phyloP scores from a whole-genome alignment of 257 asterid species.

The Solanum sparsipilum region DNA sequence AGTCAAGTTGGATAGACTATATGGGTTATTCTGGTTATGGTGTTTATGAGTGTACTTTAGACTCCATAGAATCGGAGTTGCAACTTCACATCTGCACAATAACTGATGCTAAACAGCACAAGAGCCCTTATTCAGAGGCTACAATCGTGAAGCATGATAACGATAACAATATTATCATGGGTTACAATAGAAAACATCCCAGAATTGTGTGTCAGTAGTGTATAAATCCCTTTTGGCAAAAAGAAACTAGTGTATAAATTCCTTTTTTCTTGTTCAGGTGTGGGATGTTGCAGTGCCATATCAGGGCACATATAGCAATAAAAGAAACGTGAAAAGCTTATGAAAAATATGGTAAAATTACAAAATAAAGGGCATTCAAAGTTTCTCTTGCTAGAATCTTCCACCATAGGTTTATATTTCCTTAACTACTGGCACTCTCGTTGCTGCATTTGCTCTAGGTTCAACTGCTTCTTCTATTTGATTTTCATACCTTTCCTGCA shows the following conservation, averaged over 20 bases:
- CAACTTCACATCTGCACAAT: background rate
- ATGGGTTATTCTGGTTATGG: background rate
- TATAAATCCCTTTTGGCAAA: background rate
- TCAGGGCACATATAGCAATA: background rate
- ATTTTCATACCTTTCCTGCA: background rate
- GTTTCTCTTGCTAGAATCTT: background rate
- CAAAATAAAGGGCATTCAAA: background rate
- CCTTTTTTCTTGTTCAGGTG: background rate
- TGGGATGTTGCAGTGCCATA: background rate
- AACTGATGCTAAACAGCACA: background rate
- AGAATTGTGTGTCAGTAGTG: background rate
- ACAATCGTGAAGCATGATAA: background rate
- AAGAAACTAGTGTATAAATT: background rate
- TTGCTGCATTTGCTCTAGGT: background rate
- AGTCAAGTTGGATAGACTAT: background rate
- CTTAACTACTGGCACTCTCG: background rate
- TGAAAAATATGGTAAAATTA: background rate
- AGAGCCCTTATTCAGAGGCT: background rate
- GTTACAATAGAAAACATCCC: background rate
- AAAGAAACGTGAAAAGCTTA: background rate
- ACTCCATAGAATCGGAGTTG: background rate
- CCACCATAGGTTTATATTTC: background rate
- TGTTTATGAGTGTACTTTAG: background rate
- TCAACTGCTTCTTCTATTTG: background rate
- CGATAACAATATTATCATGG: background rate